phyloP scores from a whole-genome alignment of 2,329 filamentous ascomycete genomes.

The Fusarium sp. region DNA sequence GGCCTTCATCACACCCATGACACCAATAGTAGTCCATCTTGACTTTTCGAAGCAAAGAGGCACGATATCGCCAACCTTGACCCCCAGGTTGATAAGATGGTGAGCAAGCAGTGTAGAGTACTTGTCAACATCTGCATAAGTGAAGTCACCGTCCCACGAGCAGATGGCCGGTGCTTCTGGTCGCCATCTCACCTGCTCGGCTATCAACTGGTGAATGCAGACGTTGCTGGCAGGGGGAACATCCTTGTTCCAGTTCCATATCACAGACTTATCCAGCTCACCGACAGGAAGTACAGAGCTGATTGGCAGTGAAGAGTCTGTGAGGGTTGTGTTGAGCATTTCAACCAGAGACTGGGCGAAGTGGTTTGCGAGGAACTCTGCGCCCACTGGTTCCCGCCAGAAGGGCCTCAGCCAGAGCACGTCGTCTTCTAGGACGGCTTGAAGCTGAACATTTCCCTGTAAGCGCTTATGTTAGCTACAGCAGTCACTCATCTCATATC shows the following conservation, averaged over 20 bases:
- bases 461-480: slow-evolving; percentile 7
- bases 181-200: slow-evolving; percentile 36
- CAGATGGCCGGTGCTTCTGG: slow-evolving; percentile 44
- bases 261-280: slow-evolving; percentile 36
- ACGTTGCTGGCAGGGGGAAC: slow-evolving; percentile 23
- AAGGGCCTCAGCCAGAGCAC: slow-evolving; percentile 34
- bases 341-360: slow-evolving; percentile 38
- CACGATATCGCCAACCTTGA: slow-evolving; percentile 44
- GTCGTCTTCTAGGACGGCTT: slow-evolving; percentile 31
- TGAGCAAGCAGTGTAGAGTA: slow-evolving; percentile 40
- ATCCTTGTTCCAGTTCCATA: slow-evolving; percentile 43
- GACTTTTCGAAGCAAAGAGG: slow-evolving; percentile 51
- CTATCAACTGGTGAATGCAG: slow-evolving; percentile 43
- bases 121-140: slow-evolving; percentile 42
- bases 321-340: slow-evolving; percentile 40
- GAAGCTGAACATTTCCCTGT: slow-evolving; percentile 41
- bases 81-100: slow-evolving; percentile 36
- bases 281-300: slow-evolving; percentile 34
- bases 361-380: slow-evolving; percentile 41
- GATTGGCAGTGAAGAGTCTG: slow-evolving; percentile 14
- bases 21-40: slow-evolving; percentile 44
- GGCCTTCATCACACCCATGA: slow-evolving; percentile 49
- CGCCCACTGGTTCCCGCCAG: slow-evolving; percentile 41
- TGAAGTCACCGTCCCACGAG: slow-evolving; percentile 49
- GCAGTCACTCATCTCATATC: neutral